These are phyloP conservation scores for Cladosporium colombiae DNA, from an alignment of 2,329 filamentous ascomycete species.

Conservation along the genomic window DNA sequence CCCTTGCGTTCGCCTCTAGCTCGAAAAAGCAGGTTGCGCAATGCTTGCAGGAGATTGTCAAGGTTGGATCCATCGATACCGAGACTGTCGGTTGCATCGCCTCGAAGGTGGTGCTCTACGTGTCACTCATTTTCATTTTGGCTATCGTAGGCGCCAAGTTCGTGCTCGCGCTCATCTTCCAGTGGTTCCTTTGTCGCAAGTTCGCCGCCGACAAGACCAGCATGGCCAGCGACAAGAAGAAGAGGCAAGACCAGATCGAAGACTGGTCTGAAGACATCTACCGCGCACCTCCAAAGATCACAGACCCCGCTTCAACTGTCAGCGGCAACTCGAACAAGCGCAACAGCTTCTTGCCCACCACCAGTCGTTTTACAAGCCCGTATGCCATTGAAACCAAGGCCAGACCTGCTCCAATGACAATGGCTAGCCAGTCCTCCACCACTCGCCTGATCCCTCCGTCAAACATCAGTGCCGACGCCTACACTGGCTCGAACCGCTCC, in stretches of 20 bases:
- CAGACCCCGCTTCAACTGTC: constrained; percentile 65
- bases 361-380: constrained; percentile 89
- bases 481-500: constrained; percentile 62
- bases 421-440: constrained; percentile 84
- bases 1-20: constrained; percentile 77
- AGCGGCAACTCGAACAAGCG: constrained; percentile 78
- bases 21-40: constrained; percentile 71
- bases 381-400: constrained; percentile 71
- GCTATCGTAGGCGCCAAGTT: constrained; percentile 87
- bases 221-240: constrained; percentile 75
- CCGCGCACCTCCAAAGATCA: constrained; percentile 78
- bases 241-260: constrained; percentile 90
- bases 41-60: constrained; percentile 91
- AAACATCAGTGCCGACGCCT: constrained; percentile 63
- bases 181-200: constrained; percentile 90
- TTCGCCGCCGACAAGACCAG: constrained; percentile 86
- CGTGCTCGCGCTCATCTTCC: constrained; percentile 83
- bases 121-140: constrained; percentile 87
- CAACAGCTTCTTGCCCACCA: constrained; percentile 86
- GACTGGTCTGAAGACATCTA: constrained; percentile 99
- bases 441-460: constrained; percentile 64
- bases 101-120: constrained; percentile 93
- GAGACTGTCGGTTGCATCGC: constrained; percentile 97
- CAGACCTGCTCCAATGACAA: constrained; percentile 74
- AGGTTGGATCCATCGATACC: constrained; percentile 92